A percentile compares a stretch with the other conserved stretches of the same genome.
These are phyloP conservation scores for Alternaria conjuncta DNA, from an alignment of 2,329 filamentous ascomycete genomes.

Conservation along the genomic window DNA sequence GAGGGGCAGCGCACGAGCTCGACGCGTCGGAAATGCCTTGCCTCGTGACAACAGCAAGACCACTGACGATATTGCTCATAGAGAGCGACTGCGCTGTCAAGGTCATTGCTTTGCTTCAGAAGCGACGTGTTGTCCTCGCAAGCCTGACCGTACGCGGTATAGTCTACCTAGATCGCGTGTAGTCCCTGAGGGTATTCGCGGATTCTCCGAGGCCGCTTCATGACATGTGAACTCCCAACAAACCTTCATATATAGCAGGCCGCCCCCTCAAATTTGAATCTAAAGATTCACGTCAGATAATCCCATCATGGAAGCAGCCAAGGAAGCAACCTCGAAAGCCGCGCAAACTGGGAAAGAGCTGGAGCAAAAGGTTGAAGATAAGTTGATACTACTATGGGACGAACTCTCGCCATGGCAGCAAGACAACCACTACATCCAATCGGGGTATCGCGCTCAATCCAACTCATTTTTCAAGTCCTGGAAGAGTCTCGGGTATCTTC, in stretches of 20 bases:
- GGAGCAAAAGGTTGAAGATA: slow-evolving; percentile 51
- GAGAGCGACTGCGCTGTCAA: not conserved
- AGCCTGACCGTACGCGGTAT: slow-evolving; percentile 8
- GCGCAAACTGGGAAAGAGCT: slow-evolving; percentile 29
- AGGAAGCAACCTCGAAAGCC: slow-evolving; percentile 22
- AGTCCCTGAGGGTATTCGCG: not conserved
- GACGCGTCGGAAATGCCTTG: not conserved
- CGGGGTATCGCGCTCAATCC: slow-evolving; percentile 69
- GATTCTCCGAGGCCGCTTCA: not conserved
- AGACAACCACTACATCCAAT: slow-evolving; percentile 73
- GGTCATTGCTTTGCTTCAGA: not conserved
- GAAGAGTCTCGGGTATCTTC: slow-evolving; percentile 65
- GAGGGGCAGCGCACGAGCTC: slow-evolving; percentile 22
- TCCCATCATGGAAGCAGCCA: slow-evolving; percentile 29
- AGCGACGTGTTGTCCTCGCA: slow-evolving; percentile 10
- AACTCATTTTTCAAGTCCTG: slow-evolving; percentile 66
- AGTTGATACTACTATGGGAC: slow-evolving; percentile 56
- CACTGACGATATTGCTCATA: not conserved
- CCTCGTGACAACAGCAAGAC: not conserved
- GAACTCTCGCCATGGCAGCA: slow-evolving; percentile 55
- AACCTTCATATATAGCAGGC: not conserved
- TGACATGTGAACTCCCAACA: not conserved
- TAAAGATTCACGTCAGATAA: not conserved
- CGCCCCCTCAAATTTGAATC: not conserved
- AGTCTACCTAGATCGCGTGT: not conserved